Percentiles rank a stretch among this genome's conserved stretches.
Conservation (phyloP, 768 basidiomycete species). For the Holtermannia corniformis region DNA sequence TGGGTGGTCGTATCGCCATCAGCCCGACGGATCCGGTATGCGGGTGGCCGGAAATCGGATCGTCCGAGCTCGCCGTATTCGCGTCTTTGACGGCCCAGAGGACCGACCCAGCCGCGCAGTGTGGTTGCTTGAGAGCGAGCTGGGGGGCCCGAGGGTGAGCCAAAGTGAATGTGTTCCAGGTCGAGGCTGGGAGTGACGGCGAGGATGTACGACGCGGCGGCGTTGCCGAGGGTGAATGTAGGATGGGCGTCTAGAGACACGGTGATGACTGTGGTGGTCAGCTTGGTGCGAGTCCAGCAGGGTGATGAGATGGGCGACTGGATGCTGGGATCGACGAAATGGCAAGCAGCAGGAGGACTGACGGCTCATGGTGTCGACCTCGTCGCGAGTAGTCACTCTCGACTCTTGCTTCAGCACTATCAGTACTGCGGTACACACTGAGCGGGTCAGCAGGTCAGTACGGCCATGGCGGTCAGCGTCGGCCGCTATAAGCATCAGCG, state of each 20-base stretch:
- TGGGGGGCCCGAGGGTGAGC: background rate
- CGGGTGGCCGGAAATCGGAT: constrained; percentile 20
- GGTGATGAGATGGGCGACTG: background rate
- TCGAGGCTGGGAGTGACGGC: constrained; percentile 8
- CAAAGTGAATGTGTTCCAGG: constrained; percentile 17
- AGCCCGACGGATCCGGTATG: constrained; percentile 12
- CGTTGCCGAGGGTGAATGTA: constrained; percentile 5
- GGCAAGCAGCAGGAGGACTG: too few relatives aligned
- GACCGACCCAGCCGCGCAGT: background rate
- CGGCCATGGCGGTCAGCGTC: too few relatives aligned
- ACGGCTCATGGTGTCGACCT: too few relatives aligned
- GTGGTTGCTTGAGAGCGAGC: background rate
- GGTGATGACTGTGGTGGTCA: background rate
- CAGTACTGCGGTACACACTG: too few relatives aligned
- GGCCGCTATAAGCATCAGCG: too few relatives aligned
- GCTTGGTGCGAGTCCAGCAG: too few relatives aligned
- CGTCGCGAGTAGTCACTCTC: too few relatives aligned
- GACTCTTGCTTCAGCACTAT: too few relatives aligned
- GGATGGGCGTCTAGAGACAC: background rate
- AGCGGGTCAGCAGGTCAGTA: too few relatives aligned
- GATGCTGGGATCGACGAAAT: too few relatives aligned
- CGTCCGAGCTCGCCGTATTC: constrained; percentile 21
- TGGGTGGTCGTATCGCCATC: constrained; percentile 4
- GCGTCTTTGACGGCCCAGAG: background rate
- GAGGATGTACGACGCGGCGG: constrained; percentile 10